Base-by-base conservation (phyloP, 129 eudicot species). In the Oenanthe sinensis region DNA sequence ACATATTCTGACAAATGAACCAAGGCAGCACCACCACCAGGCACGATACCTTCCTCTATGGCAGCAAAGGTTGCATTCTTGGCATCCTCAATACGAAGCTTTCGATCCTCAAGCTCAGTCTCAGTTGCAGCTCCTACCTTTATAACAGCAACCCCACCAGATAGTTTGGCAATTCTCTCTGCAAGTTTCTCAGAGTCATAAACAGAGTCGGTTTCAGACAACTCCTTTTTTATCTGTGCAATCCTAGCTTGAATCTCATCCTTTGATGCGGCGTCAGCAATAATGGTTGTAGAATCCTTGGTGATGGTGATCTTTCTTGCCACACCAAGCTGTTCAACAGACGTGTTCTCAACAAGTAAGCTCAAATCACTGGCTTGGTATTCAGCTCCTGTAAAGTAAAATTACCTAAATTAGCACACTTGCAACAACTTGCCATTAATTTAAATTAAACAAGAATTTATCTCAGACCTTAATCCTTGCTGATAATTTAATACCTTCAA, bases 121-220 rank as follows among this genome's bases (percentile, higher is more conserved):
- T 91, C 97, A 8, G 97, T 91, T n/a, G 97, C 97, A 77, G 97
- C 97, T 71, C 97, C 97, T 39, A 91, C 97, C 80, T 91, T 91
- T 39, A 91, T 91, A 40, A 91, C 97, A 40, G 97, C 97, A 30
- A 91, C 92, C 3, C 97, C 97, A 47, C 97, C 97, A 5, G 93
- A 89, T 71, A 91, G 60, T 50, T 91, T 91, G 16, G 97, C 97
- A 47, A 91, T 91, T 83, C 97, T 85, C 77, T 91, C 97, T 6
- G 97, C 88, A 33, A 91, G 85, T 81, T 91, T 91, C 81, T 89
- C 87, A 14, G 97, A 76, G 83, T 91, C 97, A 24, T 89, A 91
- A 9, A 89, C 93, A 1, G 97, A 91, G 69, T 91, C 97, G 2
- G 97, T 89, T 83, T 87, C 93, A 2, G 71, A 43, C 70, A 91